Evolutionary conservation across 306 rosid genomes (phyloP).

Genomic region (Castanea crenata): DNA sequence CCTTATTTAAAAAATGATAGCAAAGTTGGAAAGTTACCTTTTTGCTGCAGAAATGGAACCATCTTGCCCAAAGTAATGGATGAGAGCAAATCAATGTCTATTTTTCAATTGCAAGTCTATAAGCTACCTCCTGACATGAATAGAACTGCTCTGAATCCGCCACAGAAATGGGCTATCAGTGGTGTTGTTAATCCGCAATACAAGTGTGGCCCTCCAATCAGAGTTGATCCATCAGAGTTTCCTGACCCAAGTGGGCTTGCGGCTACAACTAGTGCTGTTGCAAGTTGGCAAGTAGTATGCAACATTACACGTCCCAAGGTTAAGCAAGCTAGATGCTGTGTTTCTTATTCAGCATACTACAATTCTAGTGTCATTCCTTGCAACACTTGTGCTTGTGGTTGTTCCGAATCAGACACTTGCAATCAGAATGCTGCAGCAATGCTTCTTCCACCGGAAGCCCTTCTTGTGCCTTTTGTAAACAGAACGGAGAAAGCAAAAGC

Average conservation of each 20-base stretch:
- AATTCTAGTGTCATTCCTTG: slow-evolving; percentile 76
- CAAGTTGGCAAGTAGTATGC: slow-evolving; percentile 81
- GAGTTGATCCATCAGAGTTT: slow-evolving; percentile 56
- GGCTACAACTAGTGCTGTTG: slow-evolving; percentile 42
- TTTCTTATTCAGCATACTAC: slow-evolving; percentile 72
- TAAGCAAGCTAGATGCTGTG: slow-evolving; percentile 57
- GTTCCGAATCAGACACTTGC: slow-evolving; percentile 39
- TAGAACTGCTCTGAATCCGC: slow-evolving; percentile 72
- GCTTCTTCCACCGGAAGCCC: slow-evolving; percentile 65
- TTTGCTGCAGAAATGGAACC: slow-evolving; percentile 78
- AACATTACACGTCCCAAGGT: slow-evolving; percentile 66
- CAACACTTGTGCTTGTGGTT: slow-evolving; percentile 86
- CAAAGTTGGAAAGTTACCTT: slow-evolving; percentile 62
- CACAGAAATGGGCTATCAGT: slow-evolving; percentile 55
- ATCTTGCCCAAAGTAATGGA: slow-evolving; percentile 62
- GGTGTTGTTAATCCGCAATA: slow-evolving; percentile 69
- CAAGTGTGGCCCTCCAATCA: slow-evolving; percentile 57
- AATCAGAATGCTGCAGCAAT: slow-evolving; percentile 28
- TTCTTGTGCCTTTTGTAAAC: slow-evolving; percentile 68
- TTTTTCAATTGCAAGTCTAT: slow-evolving; percentile 67
- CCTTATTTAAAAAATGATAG: slow-evolving; percentile 45
- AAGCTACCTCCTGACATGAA: slow-evolving; percentile 71
- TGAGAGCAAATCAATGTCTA: slow-evolving; percentile 44
- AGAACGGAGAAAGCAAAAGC: slow-evolving; percentile 61
- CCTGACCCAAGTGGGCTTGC: slow-evolving; percentile 72